Percentiles rank a stretch among this genome's conserved stretches.
phyloP scores from a whole-genome alignment of 352 stramenopile species.

The Phytophthora meadii region DNA sequence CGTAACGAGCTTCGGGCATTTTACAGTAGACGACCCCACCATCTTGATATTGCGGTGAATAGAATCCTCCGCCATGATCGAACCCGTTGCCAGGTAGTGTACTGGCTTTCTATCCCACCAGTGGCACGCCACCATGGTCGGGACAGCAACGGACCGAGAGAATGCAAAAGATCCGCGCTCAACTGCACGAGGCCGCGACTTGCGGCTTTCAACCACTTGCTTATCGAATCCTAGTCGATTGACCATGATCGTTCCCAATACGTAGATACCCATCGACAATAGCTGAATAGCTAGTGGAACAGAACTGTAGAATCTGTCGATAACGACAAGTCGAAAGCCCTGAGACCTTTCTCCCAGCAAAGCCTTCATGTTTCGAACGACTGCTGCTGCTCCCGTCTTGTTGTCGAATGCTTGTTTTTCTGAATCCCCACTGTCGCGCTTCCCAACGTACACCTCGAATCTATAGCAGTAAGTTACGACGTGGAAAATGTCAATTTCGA shows the following conservation, averaged over 20 bases:
- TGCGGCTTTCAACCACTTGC: slow-evolving; percentile 3
- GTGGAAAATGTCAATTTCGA: too few species aligned
- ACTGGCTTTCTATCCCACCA: slow-evolving; percentile 31
- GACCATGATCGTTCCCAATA: slow-evolving; percentile 31
- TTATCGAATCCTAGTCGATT: slow-evolving; percentile 16
- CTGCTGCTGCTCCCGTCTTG: slow-evolving; percentile 14
- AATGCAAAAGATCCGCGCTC: slow-evolving; percentile 30
- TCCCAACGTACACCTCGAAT: slow-evolving; percentile 15
- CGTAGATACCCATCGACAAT: slow-evolving; percentile 36
- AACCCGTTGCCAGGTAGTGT: slow-evolving; percentile 35
- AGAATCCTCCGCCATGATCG: slow-evolving; percentile 2
- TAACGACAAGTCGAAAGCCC: slow-evolving; percentile 13
- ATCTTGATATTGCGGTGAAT: slow-evolving; percentile 31
- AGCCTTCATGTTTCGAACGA: slow-evolving; percentile 18
- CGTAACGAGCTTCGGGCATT: slow-evolving; percentile 25
- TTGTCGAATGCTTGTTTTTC: slow-evolving; percentile 4
- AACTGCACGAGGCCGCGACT: slow-evolving; percentile 13
- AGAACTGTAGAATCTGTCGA: slow-evolving; percentile 37
- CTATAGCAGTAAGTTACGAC: slow-evolving; percentile 3
- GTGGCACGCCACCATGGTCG: slow-evolving; percentile 26
- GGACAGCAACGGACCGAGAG: slow-evolving; percentile 3
- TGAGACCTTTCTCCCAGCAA: not conserved
- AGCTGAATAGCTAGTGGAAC: slow-evolving; percentile 28
- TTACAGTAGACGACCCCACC: slow-evolving; percentile 2
- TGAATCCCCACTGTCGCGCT: not conserved